These are phyloP conservation scores for Globisporangium canariense DNA, from an alignment of 352 stramenopile species.

Conservation along the genomic window DNA sequence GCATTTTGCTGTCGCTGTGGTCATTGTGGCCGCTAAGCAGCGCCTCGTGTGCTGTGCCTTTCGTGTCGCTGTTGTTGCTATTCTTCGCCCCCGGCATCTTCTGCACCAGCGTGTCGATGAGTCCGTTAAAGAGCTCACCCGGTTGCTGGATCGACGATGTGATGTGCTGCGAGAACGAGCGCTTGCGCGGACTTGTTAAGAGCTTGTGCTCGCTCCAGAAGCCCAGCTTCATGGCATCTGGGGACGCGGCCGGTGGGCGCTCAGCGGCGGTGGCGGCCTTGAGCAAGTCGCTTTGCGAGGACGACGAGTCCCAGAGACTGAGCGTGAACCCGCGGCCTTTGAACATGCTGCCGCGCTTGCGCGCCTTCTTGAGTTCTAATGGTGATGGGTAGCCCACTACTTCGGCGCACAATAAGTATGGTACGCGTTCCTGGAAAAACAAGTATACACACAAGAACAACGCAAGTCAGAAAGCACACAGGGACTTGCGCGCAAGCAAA, in stretches of 20 bases:
- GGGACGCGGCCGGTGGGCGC: slow-evolving; percentile 42
- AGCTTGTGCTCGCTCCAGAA: slow-evolving; percentile 83
- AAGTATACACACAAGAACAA: slow-evolving; percentile 3
- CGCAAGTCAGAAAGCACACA: slow-evolving; percentile 1
- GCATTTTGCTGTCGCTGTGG: slow-evolving; percentile 5
- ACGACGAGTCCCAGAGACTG: slow-evolving; percentile 57
- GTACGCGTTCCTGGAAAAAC: slow-evolving; percentile 56
- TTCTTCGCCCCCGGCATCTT: slow-evolving; percentile 47
- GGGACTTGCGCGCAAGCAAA: background rate
- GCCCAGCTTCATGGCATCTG: slow-evolving; percentile 59
- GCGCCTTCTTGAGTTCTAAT: slow-evolving; percentile 34
- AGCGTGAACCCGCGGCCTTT: slow-evolving; percentile 56
- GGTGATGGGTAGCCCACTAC: slow-evolving; percentile 63
- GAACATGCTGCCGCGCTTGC: slow-evolving; percentile 50
- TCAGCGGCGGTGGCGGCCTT: slow-evolving; percentile 19
- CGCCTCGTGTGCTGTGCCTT: slow-evolving; percentile 32
- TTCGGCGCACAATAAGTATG: slow-evolving; percentile 73
- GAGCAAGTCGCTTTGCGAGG: slow-evolving; percentile 32
- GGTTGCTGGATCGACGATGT: slow-evolving; percentile 65
- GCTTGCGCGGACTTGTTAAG: slow-evolving; percentile 49
- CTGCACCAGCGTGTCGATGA: slow-evolving; percentile 68
- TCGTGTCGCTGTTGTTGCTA: slow-evolving; percentile 12
- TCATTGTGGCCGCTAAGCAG: slow-evolving; percentile 19
- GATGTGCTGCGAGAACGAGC: slow-evolving; percentile 74
- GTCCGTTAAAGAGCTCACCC: slow-evolving; percentile 56